These are phyloP conservation scores for Rutidosis leptorrhynchoides DNA, from an alignment of 129 eudicot genomes.

Conservation along the genomic window DNA sequence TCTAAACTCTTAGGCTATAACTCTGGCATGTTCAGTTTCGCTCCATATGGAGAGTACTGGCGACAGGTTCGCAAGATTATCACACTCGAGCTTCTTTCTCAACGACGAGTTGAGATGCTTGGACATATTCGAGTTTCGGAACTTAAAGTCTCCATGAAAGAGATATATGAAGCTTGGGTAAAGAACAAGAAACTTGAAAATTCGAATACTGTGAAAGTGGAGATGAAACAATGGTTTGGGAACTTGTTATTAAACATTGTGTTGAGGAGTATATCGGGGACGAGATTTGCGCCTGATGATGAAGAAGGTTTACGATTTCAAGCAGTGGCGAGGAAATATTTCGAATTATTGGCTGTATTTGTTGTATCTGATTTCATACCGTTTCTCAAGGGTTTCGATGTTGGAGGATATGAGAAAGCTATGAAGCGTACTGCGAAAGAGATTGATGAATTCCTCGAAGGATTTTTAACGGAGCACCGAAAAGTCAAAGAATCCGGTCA, in stretches of 20 bases:
- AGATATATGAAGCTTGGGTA: constrained; percentile 15
- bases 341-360: constrained; percentile 29
- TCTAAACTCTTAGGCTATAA: constrained; percentile 32
- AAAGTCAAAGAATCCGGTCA: not conserved
- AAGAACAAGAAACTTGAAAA: not conserved
- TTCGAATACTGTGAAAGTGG: constrained; percentile 10
- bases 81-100: constrained; percentile 21
- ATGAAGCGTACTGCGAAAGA: constrained; percentile 27
- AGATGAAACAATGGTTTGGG: constrained; percentile 20
- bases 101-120: constrained; percentile 18
- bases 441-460: constrained; percentile 27
- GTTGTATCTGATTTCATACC: constrained; percentile 37
- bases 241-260: not conserved
- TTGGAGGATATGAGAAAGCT: constrained; percentile 26
- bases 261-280: constrained; percentile 2
- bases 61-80: constrained; percentile 20
- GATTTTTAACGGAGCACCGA: constrained; percentile 33
- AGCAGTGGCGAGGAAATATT: constrained; percentile 1
- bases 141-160: constrained; percentile 19
- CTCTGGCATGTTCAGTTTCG: constrained; percentile 21
- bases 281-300: not conserved
- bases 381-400: constrained; percentile 26
- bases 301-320: constrained; percentile 8
- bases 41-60: constrained; percentile 37
- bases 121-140: constrained; percentile 15